Evolutionary conservation across 768 basidiomycete genomes (phyloP).

Genomic region (Lyophyllum decastes): DNA sequence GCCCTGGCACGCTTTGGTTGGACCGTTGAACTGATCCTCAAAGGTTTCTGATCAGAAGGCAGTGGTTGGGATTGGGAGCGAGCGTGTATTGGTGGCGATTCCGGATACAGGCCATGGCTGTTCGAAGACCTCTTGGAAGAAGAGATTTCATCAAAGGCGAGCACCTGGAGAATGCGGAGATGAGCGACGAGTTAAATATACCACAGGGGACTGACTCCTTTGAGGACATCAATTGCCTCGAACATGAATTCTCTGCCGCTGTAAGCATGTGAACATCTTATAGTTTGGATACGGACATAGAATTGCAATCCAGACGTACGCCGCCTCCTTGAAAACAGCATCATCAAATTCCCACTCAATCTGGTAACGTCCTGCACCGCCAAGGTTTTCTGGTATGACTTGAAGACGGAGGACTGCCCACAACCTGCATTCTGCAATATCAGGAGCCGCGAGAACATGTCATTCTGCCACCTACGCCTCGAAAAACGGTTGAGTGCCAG

Average conservation of each 20-base stretch:
- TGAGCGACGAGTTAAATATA: conserved; percentile 10
- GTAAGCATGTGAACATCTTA: conserved; percentile 34
- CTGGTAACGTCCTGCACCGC: conserved; percentile 72
- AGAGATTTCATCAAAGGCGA: conserved; percentile 74
- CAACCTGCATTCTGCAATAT: conserved; percentile 35
- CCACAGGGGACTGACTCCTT: conserved; percentile 67
- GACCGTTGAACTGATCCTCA: conserved; percentile 42
- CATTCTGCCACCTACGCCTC: conserved; percentile 43
- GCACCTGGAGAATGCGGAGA: conserved; percentile 30
- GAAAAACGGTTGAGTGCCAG: conserved; percentile 90
- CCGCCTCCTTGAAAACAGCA: conserved; percentile 91
- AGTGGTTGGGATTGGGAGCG: conserved; percentile 60
- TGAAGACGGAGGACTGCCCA: conserved; percentile 85
- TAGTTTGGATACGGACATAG: conserved; percentile 18
- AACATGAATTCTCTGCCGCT: conserved; percentile 95
- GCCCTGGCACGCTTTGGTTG: conserved; percentile 68
- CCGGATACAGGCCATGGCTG: conserved; percentile 33
- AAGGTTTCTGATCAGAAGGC: conserved; percentile 40
- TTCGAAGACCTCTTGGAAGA: conserved; percentile 38
- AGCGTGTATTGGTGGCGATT: conserved; percentile 44
- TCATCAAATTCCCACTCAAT: conserved; percentile 94
- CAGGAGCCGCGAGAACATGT: conserved; percentile 2
- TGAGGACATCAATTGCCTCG: conserved; percentile 86
- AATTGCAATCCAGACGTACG: conserved; percentile 56
- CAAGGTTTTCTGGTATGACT: conserved; percentile 74